These are phyloP conservation scores for Elongisporangium anandrum DNA, from an alignment of 352 stramenopile genomes.

Conservation along the genomic window DNA sequence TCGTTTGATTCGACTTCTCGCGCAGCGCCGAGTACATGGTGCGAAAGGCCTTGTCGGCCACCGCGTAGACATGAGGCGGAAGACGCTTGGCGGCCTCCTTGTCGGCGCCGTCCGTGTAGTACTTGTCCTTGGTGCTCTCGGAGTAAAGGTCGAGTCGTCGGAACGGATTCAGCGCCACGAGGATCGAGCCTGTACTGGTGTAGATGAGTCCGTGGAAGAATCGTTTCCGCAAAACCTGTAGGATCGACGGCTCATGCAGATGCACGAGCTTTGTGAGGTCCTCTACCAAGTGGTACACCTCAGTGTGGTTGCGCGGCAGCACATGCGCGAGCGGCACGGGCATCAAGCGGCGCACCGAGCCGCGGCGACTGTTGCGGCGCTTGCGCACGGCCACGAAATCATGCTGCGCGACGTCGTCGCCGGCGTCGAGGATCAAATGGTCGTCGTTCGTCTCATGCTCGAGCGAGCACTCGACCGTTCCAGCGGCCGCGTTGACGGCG, in stretches of 20 bases:
- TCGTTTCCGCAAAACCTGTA: constrained; percentile 75
- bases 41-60: constrained; percentile 80
- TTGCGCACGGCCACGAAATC: constrained; percentile 44
- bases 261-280: constrained; percentile 90
- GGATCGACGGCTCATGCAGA: constrained; percentile 88
- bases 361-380: constrained; percentile 45
- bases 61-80: constrained; percentile 82
- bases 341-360: constrained; percentile 31
- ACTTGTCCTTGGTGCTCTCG: constrained; percentile 61
- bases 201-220: constrained; percentile 88
- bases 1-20: constrained; percentile 86
- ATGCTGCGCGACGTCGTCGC: constrained; percentile 13
- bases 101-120: constrained; percentile 55
- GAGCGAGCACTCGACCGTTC: constrained; percentile 48
- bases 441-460: constrained; percentile 41
- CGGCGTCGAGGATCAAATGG: constrained; percentile 21
- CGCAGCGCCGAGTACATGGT: constrained; percentile 63
- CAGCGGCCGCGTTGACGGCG: constrained; percentile 27
- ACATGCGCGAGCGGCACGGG: constrained; percentile 38
- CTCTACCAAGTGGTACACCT: constrained; percentile 67
- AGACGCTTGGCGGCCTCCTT: constrained; percentile 50
- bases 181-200: constrained; percentile 83
- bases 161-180: constrained; percentile 86
- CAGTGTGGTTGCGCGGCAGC: constrained; percentile 49
- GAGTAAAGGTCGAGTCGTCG: constrained; percentile 65